Evolutionary conservation across 192 early-diverging fungal genomes (phyloP).

Genomic region (Umbelopsis sp.): DNA sequence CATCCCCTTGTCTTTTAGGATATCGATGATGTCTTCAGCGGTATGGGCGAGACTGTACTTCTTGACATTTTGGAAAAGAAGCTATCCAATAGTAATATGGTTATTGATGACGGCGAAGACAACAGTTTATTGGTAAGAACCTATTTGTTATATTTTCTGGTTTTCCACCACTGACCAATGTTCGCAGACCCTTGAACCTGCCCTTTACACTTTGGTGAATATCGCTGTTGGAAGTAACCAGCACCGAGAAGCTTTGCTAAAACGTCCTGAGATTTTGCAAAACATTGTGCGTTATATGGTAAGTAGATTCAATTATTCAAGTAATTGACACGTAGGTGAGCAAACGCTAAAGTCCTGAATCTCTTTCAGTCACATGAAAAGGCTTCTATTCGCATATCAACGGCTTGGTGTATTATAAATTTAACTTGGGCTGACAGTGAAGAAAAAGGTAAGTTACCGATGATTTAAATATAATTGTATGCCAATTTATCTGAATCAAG

Average conservation of each 20-base stretch:
- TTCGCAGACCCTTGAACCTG: constrained; percentile 39
- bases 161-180: constrained; percentile 2
- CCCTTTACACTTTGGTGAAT: constrained; percentile 74
- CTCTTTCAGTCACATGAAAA: constrained; percentile 53
- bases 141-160: neutral
- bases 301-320: neutral
- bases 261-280: constrained; percentile 50
- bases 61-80: constrained; percentile 68
- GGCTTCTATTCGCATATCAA: constrained; percentile 60
- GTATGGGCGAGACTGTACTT: constrained; percentile 62
- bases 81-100: constrained; percentile 44
- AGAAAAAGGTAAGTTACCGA: constrained; percentile 22
- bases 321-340: neutral
- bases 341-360: neutral
- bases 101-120: constrained; percentile 24
- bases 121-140: constrained; percentile 39
- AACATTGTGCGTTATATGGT: constrained; percentile 53
- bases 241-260: constrained; percentile 68
- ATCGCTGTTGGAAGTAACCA: constrained; percentile 64
- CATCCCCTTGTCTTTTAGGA: constrained; percentile 36
- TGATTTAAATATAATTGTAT: neutral
- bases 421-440: constrained; percentile 69
- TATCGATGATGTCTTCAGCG: constrained; percentile 70
- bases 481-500: neutral
- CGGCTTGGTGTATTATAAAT: constrained; percentile 78